Base-by-base conservation (phyloP, 768 basidiomycete genomes). In the Podaxis sp. region DNA sequence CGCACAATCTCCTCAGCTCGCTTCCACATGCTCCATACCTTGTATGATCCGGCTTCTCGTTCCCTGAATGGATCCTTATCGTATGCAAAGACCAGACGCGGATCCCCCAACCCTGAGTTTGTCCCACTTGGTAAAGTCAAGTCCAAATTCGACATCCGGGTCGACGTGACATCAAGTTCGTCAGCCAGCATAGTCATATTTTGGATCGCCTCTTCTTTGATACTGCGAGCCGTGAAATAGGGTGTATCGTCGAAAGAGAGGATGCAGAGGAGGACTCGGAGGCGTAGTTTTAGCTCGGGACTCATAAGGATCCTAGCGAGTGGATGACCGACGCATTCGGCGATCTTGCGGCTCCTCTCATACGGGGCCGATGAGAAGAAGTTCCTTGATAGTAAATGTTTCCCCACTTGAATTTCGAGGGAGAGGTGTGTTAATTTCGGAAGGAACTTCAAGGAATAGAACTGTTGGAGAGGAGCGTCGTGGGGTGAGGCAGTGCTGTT, bases 41-140 rank as follows among this genome's bases (percentile, higher is more conserved):
- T 63, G 36, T 36, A 28, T 40, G 61, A 63, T 19, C 61, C 61
- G 9, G 61, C 61, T 38, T 63, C 61, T 56, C 61, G 46, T 19
- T 63, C 61, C 17, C 73, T 70, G 64, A 80, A 81, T 17, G 78
- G 76, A 57, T 79, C 76, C 36, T 67, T 71, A 63, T 78, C 75
- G 56, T 71, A 68, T 22, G 75, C 71, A 66, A 80, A 76, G 7
- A 80, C 75, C 42, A 80, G 70, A 26, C 78, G 70, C 12, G 74
- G 70, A 61, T 80, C 76, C 38, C 67, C 69, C 26, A 44, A 17
- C 3, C 28, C 11, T 11, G 58, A 8, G 57, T 13, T 44, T 44
- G 8, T 22, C 22, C 39, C 15, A 9, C 26, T 15, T 28, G 30
- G 7, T 33, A 22, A 22, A 17, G n/a, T 46, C 42, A 46, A n/a